Percentiles rank a stretch among this genome's conserved stretches.
phyloP scores from a whole-genome alignment of 768 basidiomycete species.

The Trametes gibbosa region DNA sequence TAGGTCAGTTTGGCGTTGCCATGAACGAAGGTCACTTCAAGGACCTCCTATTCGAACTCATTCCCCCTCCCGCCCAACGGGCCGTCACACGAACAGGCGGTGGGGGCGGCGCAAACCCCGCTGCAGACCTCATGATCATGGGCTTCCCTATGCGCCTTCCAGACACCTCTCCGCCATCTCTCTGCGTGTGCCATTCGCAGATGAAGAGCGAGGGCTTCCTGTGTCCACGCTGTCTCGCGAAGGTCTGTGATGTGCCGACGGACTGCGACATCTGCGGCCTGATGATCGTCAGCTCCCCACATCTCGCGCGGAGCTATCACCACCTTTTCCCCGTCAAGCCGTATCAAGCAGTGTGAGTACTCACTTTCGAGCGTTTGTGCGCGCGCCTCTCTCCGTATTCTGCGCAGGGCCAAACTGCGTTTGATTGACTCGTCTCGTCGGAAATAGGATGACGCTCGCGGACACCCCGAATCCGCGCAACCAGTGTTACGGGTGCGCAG shows the following conservation, averaged over 20 bases:
- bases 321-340: constrained; percentile 93
- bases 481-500: constrained; percentile 77
- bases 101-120: constrained; percentile 50
- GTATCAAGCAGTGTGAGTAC: constrained; percentile 76
- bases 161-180: constrained; percentile 72
- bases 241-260: constrained; percentile 97
- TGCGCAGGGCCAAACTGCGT: neutral
- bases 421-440: neutral
- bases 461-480: constrained; percentile 35
- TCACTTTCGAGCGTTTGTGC: constrained; percentile 4
- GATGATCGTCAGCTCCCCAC: constrained; percentile 97
- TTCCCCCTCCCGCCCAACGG: constrained; percentile 89
- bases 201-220: constrained; percentile 92
- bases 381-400: neutral
- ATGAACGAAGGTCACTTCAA: constrained; percentile 97
- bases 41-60: constrained; percentile 91
- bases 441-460: constrained; percentile 39
- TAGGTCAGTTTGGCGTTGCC: constrained; percentile 92
- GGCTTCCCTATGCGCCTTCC: constrained; percentile 95
- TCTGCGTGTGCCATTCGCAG: constrained; percentile 93
- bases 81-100: constrained; percentile 47
- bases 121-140: constrained; percentile 98
- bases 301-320: constrained; percentile 93
- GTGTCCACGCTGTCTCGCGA: constrained; percentile 89
- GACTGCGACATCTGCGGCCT: constrained; percentile 96